Percentiles rank a stretch among this genome's conserved stretches.
phyloP scores from a whole-genome alignment of 208 protist genomes.

The Naegleria gruberi region DNA sequence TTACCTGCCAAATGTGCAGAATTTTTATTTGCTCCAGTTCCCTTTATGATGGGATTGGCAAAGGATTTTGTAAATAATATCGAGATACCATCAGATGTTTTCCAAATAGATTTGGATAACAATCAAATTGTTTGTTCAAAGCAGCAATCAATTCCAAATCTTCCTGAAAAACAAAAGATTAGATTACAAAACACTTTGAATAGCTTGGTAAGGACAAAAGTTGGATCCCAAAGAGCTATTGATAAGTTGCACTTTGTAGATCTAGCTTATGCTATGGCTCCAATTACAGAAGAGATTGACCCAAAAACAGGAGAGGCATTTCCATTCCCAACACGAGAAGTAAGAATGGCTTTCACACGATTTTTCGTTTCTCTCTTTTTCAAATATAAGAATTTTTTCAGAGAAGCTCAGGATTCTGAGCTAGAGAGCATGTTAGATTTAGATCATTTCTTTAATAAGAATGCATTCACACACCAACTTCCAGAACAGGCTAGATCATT shows the following conservation, averaged over 20 bases:
- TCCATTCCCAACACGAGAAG: background rate
- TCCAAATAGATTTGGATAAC: background rate
- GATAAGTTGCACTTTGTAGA: background rate
- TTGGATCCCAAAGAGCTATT: background rate
- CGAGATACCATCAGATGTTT: background rate
- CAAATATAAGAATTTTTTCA: background rate
- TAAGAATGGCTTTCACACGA: background rate
- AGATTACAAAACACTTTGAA: background rate
- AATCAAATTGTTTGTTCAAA: background rate
- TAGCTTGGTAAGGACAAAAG: background rate
- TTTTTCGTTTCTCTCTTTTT: conserved; percentile 16
- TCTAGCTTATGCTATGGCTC: background rate
- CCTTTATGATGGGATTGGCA: conserved; percentile 28
- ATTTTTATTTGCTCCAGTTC: conserved; percentile 32
- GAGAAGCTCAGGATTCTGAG: background rate
- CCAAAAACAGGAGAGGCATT: background rate
- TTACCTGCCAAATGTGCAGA: conserved; percentile 19
- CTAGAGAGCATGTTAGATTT: background rate
- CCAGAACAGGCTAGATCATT: conserved; percentile 16
- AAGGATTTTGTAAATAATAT: background rate
- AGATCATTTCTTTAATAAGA: background rate
- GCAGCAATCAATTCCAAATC: background rate
- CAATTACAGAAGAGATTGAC: conserved; percentile 15
- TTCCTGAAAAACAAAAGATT: background rate
- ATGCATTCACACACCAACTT: background rate